Evolutionary conservation across 2,329 filamentous ascomycete genomes (phyloP).

Genomic region (Penicillium sp.): DNA sequence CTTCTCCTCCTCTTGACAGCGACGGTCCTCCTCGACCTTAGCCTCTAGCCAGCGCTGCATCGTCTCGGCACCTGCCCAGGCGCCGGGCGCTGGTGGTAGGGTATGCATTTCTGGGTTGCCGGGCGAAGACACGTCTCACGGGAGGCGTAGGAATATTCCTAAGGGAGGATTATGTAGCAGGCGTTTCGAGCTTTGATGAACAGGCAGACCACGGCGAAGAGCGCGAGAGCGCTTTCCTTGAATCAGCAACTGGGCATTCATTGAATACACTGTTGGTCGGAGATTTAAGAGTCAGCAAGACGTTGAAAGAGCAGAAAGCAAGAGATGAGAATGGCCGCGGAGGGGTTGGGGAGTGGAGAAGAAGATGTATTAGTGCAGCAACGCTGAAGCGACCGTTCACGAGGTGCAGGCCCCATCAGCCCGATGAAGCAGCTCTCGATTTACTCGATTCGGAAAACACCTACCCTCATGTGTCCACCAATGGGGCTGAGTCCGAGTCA

Average conservation of each 20-base stretch:
- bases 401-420: background rate
- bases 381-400: background rate
- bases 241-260: constrained; percentile 51
- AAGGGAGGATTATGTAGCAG: background rate
- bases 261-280: constrained; percentile 52
- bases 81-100: constrained; percentile 30
- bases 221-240: constrained; percentile 43
- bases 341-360: background rate
- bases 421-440: constrained; percentile 1
- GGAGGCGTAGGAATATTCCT: constrained; percentile 24
- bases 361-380: background rate
- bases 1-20: constrained; percentile 70
- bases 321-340: background rate
- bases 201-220: constrained; percentile 22
- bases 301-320: constrained; percentile 18
- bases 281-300: constrained; percentile 57
- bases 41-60: constrained; percentile 72
- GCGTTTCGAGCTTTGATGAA: background rate
- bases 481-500: constrained; percentile 9
- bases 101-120: constrained; percentile 20
- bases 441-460: constrained; percentile 13
- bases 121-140: constrained; percentile 34
- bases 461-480: background rate
- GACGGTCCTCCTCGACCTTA: constrained; percentile 69
- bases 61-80: constrained; percentile 63